Evolutionary conservation across 2,329 filamentous ascomycete genomes (phyloP).

Genomic region (Colletotrichum sublineola): DNA sequence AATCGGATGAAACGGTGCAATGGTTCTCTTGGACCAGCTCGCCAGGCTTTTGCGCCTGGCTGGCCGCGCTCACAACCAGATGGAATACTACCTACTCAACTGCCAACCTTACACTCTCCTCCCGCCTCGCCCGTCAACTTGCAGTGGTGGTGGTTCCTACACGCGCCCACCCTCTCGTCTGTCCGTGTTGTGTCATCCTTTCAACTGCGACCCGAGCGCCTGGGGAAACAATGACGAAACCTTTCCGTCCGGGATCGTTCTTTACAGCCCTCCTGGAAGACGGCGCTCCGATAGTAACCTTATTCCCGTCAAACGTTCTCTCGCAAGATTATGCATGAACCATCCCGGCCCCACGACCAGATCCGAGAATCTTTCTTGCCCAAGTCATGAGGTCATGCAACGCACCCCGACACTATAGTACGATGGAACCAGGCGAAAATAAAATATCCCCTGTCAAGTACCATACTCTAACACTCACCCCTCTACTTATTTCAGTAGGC

Average conservation of each 20-base stretch:
- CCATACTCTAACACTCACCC: too few relatives aligned
- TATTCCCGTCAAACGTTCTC: slow-evolving; percentile 10
- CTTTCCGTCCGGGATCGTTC: slow-evolving; percentile 13
- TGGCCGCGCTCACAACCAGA: neutral
- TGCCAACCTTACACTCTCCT: neutral
- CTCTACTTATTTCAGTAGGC: too few relatives aligned
- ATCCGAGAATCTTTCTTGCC: neutral
- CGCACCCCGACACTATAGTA: neutral
- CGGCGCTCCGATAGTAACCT: slow-evolving; percentile 20
- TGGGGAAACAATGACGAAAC: slow-evolving; percentile 35
- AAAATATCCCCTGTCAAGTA: too few relatives aligned
- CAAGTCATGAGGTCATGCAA: slow-evolving; percentile 16
- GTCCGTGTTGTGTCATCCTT: slow-evolving; percentile 20
- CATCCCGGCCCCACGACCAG: neutral
- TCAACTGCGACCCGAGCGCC: slow-evolving; percentile 25
- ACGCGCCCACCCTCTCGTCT: neutral
- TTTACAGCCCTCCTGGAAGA: slow-evolving; percentile 22
- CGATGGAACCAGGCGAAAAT: too few relatives aligned
- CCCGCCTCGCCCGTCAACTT: neutral
- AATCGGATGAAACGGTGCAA: slow-evolving; percentile 9
- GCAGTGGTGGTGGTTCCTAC: neutral
- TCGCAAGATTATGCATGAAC: slow-evolving; percentile 27
- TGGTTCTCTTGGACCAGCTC: neutral
- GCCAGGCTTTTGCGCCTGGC: neutral
- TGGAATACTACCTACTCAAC: too few relatives aligned